Base-by-base conservation (phyloP, 805 yeast species). In the Wickerhamomyces alni region DNA sequence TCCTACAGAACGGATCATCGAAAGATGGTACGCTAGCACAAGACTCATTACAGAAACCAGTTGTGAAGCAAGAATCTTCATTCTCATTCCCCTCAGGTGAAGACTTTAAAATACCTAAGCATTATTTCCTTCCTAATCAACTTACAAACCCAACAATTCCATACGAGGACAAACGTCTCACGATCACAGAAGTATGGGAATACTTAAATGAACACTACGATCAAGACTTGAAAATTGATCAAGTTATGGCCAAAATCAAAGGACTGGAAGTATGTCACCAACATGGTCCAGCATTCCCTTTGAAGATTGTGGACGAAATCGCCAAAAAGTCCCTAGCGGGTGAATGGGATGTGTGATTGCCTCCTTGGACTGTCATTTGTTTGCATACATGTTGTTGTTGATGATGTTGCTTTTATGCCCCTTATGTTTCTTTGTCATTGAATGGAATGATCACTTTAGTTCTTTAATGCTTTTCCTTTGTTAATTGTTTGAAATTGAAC, bases 171-270 rank as follows among this genome's bases (percentile, higher is more conserved):
- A 71, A 73, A 51, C 66, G 84, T 32, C 62, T 86, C 43, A 86
- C 88, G 0, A 66, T 85, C 0, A 77, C 85, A 16, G 93, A 91
- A 2, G 80, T 85, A 2, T 87, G 95, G 95, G 91, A 87, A 56
- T 82, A 82, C 55, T 59, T 87, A 35, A 75, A 69, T 40, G 68
- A 66, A 31, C 60, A 66, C n/a, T 69, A 72, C 37, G 73, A 75
- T 26, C 53, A 60, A 17, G 70, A 71, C 8, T 52, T 83, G 30
- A 83, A 83, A 54, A 64, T 83, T 32, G 60, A 67, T n/a, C 63
- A 58, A 28, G 74, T 86, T 3, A 77, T 87, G 80, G 56, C 62
- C 16, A 59, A 57, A 21, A 65, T 87, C 39, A 74, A 69, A 52
- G 94, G 93, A 2, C 58, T 71, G 26, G 95, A 85, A 55, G 69